phyloP scores from a whole-genome alignment of 2,329 filamentous ascomycete species.

The Aspergillus spinulosporus region DNA sequence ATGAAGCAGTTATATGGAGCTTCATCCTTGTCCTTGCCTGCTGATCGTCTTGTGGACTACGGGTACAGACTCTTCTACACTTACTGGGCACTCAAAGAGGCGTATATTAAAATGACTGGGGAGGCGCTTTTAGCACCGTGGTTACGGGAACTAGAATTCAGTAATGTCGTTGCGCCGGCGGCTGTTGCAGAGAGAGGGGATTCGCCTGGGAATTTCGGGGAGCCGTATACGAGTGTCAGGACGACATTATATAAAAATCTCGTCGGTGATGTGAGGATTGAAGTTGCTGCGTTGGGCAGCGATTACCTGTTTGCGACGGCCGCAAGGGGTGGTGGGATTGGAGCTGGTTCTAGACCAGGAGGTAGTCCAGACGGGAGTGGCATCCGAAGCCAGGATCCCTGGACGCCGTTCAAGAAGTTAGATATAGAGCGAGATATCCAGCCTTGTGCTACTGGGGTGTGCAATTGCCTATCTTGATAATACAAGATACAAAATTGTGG shows the following conservation, averaged over 20 bases:
- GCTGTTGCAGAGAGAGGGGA: conserved; percentile 35
- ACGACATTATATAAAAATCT: conserved; percentile 50
- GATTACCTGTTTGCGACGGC: conserved; percentile 62
- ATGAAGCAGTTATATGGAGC: conserved; percentile 50
- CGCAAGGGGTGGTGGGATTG: conserved; percentile 42
- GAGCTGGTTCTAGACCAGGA: conserved; percentile 27
- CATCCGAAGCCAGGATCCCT: conserved; percentile 26
- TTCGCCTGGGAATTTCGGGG: conserved; percentile 32
- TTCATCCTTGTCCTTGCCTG: neutral
- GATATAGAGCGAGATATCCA: conserved; percentile 51
- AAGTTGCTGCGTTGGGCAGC: conserved; percentile 59
- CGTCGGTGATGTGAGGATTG: conserved; percentile 56
- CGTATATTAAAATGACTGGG: conserved; percentile 67
- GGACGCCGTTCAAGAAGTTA: conserved; percentile 45
- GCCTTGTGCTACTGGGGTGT: conserved; percentile 43
- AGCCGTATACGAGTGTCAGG: conserved; percentile 46
- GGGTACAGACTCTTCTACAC: conserved; percentile 64
- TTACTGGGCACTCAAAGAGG: conserved; percentile 66
- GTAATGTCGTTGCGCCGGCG: conserved; percentile 55
- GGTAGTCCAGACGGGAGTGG: neutral
- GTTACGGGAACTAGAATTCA: conserved; percentile 62
- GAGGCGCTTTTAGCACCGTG: conserved; percentile 63
- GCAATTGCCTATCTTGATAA: conserved; percentile 30
- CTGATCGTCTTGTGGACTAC: conserved; percentile 48
- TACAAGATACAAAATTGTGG: neutral